These are phyloP conservation scores for Diaporthe sp. DNA, from an alignment of 2,329 filamentous ascomycete genomes.

Conservation along the genomic window DNA sequence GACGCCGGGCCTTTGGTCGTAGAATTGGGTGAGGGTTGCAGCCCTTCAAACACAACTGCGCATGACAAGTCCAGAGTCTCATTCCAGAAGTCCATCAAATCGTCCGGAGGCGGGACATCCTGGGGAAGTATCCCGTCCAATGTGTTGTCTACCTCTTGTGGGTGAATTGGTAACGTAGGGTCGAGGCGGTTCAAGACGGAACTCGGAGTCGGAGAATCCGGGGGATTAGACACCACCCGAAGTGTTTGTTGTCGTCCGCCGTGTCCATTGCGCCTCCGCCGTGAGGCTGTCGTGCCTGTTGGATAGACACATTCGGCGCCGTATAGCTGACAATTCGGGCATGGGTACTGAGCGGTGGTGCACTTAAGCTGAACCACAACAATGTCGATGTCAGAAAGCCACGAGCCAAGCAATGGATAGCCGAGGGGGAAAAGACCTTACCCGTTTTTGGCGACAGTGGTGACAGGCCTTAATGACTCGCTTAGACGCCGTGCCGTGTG, in stretches of 20 bases:
- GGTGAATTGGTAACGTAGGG: background rate
- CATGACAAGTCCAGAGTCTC: slow-evolving; percentile 1
- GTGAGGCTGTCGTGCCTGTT: background rate
- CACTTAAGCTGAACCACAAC: background rate
- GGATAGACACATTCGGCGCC: slow-evolving; percentile 4
- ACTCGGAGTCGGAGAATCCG: background rate
- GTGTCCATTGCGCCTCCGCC: background rate
- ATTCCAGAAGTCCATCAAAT: slow-evolving; percentile 18
- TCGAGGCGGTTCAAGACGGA: background rate
- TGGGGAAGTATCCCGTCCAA: background rate
- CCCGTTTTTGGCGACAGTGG: slow-evolving; percentile 5
- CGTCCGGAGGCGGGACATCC: background rate
- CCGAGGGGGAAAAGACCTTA: background rate
- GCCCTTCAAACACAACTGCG: background rate
- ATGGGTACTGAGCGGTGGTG: slow-evolving; percentile 17
- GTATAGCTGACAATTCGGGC: slow-evolving; percentile 1
- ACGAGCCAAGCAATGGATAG: background rate
- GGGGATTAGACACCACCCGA: background rate
- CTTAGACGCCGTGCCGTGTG: background rate
- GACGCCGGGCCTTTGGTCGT: background rate
- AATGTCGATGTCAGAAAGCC: background rate
- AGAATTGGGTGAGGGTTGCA: background rate
- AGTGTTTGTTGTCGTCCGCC: background rate
- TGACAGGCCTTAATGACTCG: slow-evolving; percentile 5
- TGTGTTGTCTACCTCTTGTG: background rate